These are phyloP conservation scores for Zopfochytrium polystomum DNA, from an alignment of 371 early-diverging fungal species.

Conservation along the genomic window DNA sequence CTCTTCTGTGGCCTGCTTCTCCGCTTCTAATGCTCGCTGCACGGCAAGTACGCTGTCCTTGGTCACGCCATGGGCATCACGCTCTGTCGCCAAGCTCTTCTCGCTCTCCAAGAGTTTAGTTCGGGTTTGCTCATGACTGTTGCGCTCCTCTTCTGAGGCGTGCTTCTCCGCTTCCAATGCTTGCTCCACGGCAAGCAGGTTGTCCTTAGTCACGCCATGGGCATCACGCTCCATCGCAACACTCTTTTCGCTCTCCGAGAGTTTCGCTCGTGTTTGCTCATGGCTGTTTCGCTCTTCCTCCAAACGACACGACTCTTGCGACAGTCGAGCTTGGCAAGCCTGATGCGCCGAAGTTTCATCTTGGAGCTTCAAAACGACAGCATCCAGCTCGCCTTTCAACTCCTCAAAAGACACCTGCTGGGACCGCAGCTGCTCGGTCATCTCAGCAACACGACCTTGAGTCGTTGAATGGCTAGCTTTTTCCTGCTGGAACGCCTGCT, in stretches of 20 bases:
- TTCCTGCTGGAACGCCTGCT: neutral
- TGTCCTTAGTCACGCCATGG: neutral
- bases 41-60: neutral
- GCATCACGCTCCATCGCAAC: constrained; percentile 1
- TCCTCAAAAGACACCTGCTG: neutral
- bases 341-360: neutral
- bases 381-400: constrained; percentile 1
- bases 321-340: neutral
- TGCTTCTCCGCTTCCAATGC: no score
- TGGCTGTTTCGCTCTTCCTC: neutral
- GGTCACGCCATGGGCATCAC: neutral
- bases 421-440: constrained; percentile 7
- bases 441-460: constrained; percentile 3
- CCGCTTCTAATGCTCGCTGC: neutral
- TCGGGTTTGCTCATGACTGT: no score
- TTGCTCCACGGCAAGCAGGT: neutral
- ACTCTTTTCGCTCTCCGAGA: neutral
- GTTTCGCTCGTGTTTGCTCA: neutral
- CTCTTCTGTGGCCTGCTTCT: no score
- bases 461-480: neutral
- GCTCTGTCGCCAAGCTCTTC: constrained; percentile 2
- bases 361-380: neutral
- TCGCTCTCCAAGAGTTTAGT: no score
- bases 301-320: neutral
- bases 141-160: no score